Conservation (phyloP, 164 flowering plant species). For the Buxus sempervirens region DNA sequence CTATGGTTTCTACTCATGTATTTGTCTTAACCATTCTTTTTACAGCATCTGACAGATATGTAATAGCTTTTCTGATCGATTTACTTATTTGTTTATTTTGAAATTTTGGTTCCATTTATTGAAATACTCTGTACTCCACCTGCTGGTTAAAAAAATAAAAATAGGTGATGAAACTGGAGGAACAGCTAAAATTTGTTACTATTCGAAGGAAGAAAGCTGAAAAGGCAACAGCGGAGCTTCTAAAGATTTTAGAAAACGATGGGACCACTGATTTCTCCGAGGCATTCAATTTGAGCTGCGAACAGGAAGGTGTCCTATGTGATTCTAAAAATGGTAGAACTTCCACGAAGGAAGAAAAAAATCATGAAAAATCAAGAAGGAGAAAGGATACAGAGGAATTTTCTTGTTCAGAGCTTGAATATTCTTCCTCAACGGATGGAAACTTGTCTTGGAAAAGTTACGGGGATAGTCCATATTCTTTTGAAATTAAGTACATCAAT, state of each 20-base stretch:
- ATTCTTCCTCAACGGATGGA: constrained; percentile 42
- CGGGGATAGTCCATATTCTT: constrained; percentile 26
- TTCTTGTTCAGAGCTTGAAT: constrained; percentile 50
- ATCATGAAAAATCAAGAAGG: constrained; percentile 24
- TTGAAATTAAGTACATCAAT: constrained; percentile 35
- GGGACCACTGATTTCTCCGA: constrained; percentile 61
- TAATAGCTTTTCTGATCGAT: neutral
- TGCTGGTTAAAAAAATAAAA: constrained; percentile 6
- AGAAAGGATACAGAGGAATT: constrained; percentile 29
- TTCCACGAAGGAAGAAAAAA: constrained; percentile 27
- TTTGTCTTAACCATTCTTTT: too few species aligned
- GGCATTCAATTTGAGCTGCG: constrained; percentile 53
- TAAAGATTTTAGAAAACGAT: constrained; percentile 58
- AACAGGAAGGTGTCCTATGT: constrained; percentile 34
- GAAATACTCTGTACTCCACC: neutral
- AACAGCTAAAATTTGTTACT: constrained; percentile 64
- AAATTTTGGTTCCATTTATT: neutral
- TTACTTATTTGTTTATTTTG: too few species aligned
- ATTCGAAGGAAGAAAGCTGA: constrained; percentile 77
- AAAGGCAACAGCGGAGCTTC: constrained; percentile 72
- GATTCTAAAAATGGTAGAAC: constrained; percentile 30
- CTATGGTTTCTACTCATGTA: too few species aligned
- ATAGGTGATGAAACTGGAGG: constrained; percentile 78
- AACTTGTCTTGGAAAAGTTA: constrained; percentile 82
- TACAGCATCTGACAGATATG: neutral